Conservation (phyloP, 176 grass and related monocot species). For the Miscanthus lutarioriparius region DNA sequence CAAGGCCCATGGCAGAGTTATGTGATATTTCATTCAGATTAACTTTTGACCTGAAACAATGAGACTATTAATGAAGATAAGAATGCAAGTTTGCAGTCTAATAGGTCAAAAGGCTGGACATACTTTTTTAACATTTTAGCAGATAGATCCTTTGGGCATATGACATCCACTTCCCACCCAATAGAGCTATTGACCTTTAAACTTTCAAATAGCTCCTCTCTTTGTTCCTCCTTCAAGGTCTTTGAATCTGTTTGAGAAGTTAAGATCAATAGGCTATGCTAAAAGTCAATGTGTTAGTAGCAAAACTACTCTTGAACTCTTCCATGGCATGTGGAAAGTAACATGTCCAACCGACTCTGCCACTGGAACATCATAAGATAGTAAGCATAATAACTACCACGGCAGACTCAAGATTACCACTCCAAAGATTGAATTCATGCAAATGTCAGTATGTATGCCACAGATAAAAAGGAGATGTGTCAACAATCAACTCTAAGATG, state of each 20-base stretch:
- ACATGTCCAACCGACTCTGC: background rate
- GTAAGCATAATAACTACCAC: background rate
- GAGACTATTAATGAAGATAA: background rate
- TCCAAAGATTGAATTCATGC: background rate
- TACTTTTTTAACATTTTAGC: conserved; percentile 92
- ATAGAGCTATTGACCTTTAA: conserved; percentile 66
- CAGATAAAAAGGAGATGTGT: conserved; percentile 1
- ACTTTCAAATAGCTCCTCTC: conserved; percentile 84
- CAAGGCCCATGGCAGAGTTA: conserved; percentile 90
- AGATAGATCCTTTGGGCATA: conserved; percentile 88
- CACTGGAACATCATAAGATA: too few species aligned
- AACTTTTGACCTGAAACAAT: conserved; percentile 69
- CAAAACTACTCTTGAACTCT: background rate
- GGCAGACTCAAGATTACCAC: background rate
- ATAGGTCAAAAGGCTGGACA: conserved; percentile 1
- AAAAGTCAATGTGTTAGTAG: background rate
- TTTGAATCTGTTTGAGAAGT: conserved; percentile 69
- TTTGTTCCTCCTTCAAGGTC: conserved; percentile 93
- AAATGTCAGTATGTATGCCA: background rate
- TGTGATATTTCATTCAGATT: conserved; percentile 98
- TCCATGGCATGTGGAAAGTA: background rate
- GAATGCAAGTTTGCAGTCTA: conserved; percentile 8
- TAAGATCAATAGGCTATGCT: conserved; percentile 8
- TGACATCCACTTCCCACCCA: conserved; percentile 92
- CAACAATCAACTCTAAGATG: conserved; percentile 1